phyloP scores from a whole-genome alignment of 176 grass and related monocot genomes.

The Zizania latifolia region DNA sequence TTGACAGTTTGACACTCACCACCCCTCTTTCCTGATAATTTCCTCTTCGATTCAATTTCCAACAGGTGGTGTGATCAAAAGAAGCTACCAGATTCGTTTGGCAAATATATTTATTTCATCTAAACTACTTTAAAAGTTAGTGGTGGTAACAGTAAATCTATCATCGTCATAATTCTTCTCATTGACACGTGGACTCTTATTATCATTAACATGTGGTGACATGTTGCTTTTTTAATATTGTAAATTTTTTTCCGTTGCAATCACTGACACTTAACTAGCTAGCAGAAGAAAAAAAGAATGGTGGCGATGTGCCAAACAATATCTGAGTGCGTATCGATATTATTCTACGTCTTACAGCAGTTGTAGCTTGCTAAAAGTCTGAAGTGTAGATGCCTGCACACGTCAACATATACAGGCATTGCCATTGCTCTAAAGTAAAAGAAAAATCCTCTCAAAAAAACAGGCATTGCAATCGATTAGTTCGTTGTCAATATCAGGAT shows the following conservation, averaged over 20 bases:
- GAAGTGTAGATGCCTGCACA: background rate
- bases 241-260: too few species aligned
- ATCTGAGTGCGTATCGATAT: background rate
- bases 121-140: too few species aligned
- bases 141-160: too few species aligned
- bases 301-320: background rate
- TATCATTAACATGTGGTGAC: too few species aligned
- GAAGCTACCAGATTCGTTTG: too few species aligned
- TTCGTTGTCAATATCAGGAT: conserved; percentile 5
- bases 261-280: too few species aligned
- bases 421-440: background rate
- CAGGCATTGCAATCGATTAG: background rate
- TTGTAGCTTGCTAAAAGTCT: background rate
- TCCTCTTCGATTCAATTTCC: background rate
- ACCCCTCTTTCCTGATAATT: background rate
- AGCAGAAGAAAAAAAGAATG: too few species aligned
- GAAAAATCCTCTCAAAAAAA: background rate
- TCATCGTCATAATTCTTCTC: too few species aligned
- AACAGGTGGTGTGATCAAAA: too few species aligned
- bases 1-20: background rate
- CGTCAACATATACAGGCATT: background rate
- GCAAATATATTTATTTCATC: background rate
- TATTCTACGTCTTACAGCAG: too few species aligned
- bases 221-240: too few species aligned
- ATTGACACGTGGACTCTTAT: too few species aligned